phyloP scores from a whole-genome alignment of 352 stramenopile species.

The Globisporangium splendens region DNA sequence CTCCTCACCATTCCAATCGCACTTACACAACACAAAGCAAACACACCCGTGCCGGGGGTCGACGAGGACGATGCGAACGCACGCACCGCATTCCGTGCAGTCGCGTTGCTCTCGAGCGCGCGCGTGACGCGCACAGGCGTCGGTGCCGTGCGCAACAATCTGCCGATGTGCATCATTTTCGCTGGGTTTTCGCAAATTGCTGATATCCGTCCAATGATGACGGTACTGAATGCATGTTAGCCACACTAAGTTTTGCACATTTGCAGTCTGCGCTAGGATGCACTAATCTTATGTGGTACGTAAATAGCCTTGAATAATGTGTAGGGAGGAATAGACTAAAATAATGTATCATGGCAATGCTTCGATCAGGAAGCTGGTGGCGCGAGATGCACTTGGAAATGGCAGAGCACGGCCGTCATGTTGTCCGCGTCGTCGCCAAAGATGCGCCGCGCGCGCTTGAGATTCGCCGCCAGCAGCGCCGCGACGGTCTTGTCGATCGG shows the following conservation, averaged over 20 bases:
- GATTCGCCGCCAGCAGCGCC: slow-evolving; percentile 61
- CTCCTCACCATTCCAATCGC: too few relatives aligned
- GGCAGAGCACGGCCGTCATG: slow-evolving; percentile 81
- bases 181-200: slow-evolving; percentile 1
- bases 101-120: not conserved
- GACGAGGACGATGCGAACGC: not conserved
- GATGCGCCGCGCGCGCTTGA: slow-evolving; percentile 47
- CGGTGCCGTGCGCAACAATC: not conserved
- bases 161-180: slow-evolving; percentile 10
- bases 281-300: too few relatives aligned
- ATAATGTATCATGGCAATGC: not conserved
- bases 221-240: not conserved
- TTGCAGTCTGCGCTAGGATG: not conserved
- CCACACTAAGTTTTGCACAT: not conserved
- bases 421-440: slow-evolving; percentile 88
- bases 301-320: not conserved
- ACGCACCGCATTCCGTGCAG: not conserved
- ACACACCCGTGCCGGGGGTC: slow-evolving; percentile 1
- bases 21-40: not conserved
- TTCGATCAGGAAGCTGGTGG: slow-evolving; percentile 2
- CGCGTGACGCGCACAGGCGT: not conserved
- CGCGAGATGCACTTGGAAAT: slow-evolving; percentile 20
- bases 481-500: slow-evolving; percentile 27
- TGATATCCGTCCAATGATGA: slow-evolving; percentile 2
- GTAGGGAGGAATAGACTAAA: not conserved